A percentile compares a stretch with the other conserved stretches of the same genome.
Conservation (phyloP, 371 early-diverging fungal genomes). For the Rhizomucor miehei region DNA sequence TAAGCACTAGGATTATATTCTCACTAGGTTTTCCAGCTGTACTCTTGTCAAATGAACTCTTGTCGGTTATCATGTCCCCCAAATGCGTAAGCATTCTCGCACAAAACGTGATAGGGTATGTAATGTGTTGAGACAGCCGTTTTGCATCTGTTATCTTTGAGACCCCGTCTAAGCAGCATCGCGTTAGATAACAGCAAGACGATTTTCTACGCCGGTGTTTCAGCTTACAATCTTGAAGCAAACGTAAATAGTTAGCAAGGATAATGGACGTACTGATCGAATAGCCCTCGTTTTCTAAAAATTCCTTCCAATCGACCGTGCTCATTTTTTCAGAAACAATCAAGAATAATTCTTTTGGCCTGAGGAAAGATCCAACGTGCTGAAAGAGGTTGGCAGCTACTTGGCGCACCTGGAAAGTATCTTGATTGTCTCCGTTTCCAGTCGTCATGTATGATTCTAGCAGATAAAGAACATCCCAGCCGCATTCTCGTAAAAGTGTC, state of each 20-base stretch:
- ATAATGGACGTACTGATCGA: conserved; percentile 2
- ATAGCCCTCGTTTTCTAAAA: conserved; percentile 3
- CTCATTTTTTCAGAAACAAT: conserved; percentile 11
- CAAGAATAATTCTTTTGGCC: conserved; percentile 6
- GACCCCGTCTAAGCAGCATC: too few species aligned
- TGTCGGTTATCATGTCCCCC: too few species aligned
- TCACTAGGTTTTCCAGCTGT: too few species aligned
- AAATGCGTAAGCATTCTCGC: too few species aligned
- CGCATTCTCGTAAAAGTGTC: background rate
- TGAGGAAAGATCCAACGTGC: background rate
- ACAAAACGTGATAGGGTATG: too few species aligned
- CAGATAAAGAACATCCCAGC: conserved; percentile 8
- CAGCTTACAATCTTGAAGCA: conserved; percentile 10
- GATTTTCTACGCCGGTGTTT: too few species aligned
- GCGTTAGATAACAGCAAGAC: too few species aligned
- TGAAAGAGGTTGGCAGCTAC: conserved; percentile 2
- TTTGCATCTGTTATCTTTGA: too few species aligned
- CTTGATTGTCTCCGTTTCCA: conserved; percentile 5
- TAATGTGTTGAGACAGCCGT: too few species aligned
- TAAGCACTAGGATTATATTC: too few species aligned
- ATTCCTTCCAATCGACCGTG: conserved; percentile 6
- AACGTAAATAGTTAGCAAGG: conserved; percentile 5
- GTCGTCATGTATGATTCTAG: conserved; percentile 9
- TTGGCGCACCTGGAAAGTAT: conserved; percentile 1
- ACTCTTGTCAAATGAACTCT: too few species aligned